Conservation (phyloP, 495 filamentous ascomycete genomes). For the Usnea hakonensis region DNA sequence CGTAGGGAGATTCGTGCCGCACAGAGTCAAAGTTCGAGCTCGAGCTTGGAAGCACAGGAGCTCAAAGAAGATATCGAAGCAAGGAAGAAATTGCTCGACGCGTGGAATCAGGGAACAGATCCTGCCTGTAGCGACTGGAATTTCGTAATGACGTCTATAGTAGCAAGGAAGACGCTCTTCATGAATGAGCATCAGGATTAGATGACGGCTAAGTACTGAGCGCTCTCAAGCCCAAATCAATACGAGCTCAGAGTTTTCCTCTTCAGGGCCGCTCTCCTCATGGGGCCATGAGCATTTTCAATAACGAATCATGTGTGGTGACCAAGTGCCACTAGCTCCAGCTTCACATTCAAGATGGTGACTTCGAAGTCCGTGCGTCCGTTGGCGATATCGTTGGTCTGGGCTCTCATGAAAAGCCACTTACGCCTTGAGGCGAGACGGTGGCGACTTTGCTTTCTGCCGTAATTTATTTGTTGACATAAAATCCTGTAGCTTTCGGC, state of each 20-base stretch:
- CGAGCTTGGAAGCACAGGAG: background rate
- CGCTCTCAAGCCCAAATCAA: background rate
- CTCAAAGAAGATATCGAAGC: background rate
- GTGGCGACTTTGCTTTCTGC: too few relatives aligned
- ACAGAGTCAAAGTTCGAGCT: background rate
- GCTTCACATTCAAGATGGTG: background rate
- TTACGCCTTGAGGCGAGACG: background rate
- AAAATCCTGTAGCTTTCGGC: too few relatives aligned
- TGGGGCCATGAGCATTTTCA: background rate
- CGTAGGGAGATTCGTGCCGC: background rate
- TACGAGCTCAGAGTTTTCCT: background rate
- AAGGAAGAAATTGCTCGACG: background rate
- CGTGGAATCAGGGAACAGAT: background rate
- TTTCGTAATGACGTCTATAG: background rate
- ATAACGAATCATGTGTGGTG: background rate
- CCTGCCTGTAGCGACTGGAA: constrained; percentile 3
- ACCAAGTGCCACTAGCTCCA: background rate
- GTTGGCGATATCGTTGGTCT: background rate
- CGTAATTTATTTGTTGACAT: too few relatives aligned
- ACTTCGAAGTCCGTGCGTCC: background rate
- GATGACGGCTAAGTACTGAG: constrained; percentile 14
- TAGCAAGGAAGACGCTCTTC: constrained; percentile 14
- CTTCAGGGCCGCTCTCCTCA: background rate
- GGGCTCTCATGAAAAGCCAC: background rate
- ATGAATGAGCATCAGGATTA: background rate